Conservation (phyloP, 2,329 filamentous ascomycete genomes). For the Penicillium expansum region DNA sequence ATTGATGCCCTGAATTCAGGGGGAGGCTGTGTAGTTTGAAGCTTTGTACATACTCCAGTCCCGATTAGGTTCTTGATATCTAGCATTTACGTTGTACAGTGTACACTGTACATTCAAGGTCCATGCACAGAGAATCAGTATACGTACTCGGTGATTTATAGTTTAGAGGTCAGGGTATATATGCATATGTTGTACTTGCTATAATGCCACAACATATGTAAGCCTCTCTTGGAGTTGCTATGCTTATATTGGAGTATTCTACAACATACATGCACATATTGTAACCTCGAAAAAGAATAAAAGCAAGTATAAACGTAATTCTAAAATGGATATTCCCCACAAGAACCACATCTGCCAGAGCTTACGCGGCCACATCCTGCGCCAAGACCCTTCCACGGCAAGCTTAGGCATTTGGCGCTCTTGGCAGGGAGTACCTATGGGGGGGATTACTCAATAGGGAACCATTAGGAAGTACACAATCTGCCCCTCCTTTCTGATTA, state of each 20-base stretch:
- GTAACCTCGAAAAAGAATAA: not conserved
- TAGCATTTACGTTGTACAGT: not conserved
- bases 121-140: not conserved
- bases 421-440: constrained; percentile 12
- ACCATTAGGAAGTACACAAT: not conserved
- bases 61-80: not conserved
- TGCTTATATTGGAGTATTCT: not conserved
- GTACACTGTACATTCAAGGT: not conserved
- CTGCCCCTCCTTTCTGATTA: constrained; percentile 6
- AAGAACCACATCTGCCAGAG: constrained; percentile 13
- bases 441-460: not conserved
- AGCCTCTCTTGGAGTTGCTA: not conserved
- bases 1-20: constrained; percentile 19
- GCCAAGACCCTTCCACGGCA: constrained; percentile 22
- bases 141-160: not conserved
- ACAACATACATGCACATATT: not conserved
- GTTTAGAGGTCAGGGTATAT: not conserved
- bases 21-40: constrained; percentile 25
- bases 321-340: constrained; percentile 16
- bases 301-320: not conserved
- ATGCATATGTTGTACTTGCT: not conserved
- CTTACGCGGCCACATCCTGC: constrained; percentile 26
- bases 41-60: constrained; percentile 4
- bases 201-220: not conserved
- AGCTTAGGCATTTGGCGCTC: constrained; percentile 28